Evolutionary conservation across 192 early-diverging fungal species (phyloP).

Genomic region (Backusella luteola): DNA sequence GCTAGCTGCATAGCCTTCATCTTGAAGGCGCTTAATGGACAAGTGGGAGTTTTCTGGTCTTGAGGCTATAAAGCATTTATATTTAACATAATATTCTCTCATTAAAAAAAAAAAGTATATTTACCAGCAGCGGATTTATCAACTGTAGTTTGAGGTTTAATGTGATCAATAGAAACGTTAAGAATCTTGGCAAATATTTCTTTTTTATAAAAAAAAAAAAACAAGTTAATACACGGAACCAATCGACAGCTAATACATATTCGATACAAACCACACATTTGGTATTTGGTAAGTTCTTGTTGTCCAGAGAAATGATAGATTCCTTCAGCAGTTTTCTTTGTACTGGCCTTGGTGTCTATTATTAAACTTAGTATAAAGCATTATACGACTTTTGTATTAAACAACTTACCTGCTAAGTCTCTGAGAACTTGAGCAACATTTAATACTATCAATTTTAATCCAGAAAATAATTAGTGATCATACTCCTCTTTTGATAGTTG

Average conservation of each 20-base stretch:
- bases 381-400: neutral
- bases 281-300: slow-evolving; percentile 66
- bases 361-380: neutral
- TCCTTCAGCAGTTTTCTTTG: slow-evolving; percentile 45
- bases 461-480: neutral
- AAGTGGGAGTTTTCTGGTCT: slow-evolving; percentile 66
- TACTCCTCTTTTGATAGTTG: neutral
- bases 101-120: neutral
- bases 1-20: slow-evolving; percentile 50
- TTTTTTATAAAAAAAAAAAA: slow-evolving; percentile 19
- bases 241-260: neutral
- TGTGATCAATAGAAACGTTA: slow-evolving; percentile 46
- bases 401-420: slow-evolving; percentile 52
- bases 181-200: slow-evolving; percentile 51
- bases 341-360: slow-evolving; percentile 36
- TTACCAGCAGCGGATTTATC: slow-evolving; percentile 33
- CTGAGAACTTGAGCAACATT: slow-evolving; percentile 71
- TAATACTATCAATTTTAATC: slow-evolving; percentile 39
- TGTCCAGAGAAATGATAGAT: slow-evolving; percentile 63
- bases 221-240: neutral
- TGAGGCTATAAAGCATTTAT: slow-evolving; percentile 38
- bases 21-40: slow-evolving; percentile 56
- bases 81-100: neutral
- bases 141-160: slow-evolving; percentile 38
- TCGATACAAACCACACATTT: slow-evolving; percentile 58